Percentiles rank a stretch among this genome's conserved stretches.
Evolutionary conservation across 129 eudicot genomes (phyloP).

Genomic region (carrot (Daucus carota)): DH1_v3.0 NC_030387.2:8269501-8270000

Average conservation of each 20-base stretch:
- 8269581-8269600: neutral
- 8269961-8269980: neutral
- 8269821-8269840: no score
- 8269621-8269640: no score
- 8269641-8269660: no score
- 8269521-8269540: constrained; percentile 75
- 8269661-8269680: no score
- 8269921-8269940: neutral
- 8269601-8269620: neutral
- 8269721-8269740: no score
- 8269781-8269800: no score
- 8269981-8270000: neutral
- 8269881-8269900: neutral
- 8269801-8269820: no score
- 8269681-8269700: no score
- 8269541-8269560: constrained; percentile 25
- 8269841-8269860: neutral
- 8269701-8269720: no score
- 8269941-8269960: neutral
- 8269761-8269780: no score
- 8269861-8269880: neutral
- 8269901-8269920: neutral
- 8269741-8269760: no score
- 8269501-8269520: constrained; percentile 68
- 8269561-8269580: neutral